Conservation (phyloP, 176 grass and related monocot genomes). For the Cenchrus purpureus region DNA sequence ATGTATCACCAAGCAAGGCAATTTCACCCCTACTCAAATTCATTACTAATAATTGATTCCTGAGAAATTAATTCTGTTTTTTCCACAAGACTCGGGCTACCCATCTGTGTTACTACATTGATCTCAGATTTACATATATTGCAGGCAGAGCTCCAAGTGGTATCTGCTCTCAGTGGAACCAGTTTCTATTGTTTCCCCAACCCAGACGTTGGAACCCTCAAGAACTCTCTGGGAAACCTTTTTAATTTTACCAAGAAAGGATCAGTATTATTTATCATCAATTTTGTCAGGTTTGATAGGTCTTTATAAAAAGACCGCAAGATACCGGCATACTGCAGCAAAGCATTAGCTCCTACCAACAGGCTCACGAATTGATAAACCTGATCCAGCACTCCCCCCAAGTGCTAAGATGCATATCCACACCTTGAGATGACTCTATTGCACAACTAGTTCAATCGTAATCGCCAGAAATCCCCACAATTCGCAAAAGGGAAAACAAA, state of each 20-base stretch:
- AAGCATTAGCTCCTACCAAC: slow-evolving; percentile 32
- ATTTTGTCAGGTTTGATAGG: not conserved
- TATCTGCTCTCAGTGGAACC: slow-evolving; percentile 7
- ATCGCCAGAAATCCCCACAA: slow-evolving; percentile 14
- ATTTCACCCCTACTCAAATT: not conserved
- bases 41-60: not conserved
- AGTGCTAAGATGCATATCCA: slow-evolving; percentile 1
- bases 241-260: not conserved
- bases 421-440: slow-evolving; percentile 1
- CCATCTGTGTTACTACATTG: not conserved
- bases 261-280: not conserved
- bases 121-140: slow-evolving; percentile 12
- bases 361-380: not conserved
- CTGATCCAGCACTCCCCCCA: not conserved
- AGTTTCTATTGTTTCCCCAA: not conserved
- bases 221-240: not conserved
- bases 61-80: not conserved
- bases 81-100: not conserved
- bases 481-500: too few species aligned
- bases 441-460: not conserved
- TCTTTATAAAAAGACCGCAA: not conserved
- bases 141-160: slow-evolving; percentile 17
- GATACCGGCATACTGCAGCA: not conserved
- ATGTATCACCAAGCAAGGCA: slow-evolving; percentile 6
- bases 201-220: not conserved